Percentiles rank a stretch among this genome's conserved stretches.
phyloP scores from a whole-genome alignment of 345 rosid species.

The Heritiera littoralis region DNA sequence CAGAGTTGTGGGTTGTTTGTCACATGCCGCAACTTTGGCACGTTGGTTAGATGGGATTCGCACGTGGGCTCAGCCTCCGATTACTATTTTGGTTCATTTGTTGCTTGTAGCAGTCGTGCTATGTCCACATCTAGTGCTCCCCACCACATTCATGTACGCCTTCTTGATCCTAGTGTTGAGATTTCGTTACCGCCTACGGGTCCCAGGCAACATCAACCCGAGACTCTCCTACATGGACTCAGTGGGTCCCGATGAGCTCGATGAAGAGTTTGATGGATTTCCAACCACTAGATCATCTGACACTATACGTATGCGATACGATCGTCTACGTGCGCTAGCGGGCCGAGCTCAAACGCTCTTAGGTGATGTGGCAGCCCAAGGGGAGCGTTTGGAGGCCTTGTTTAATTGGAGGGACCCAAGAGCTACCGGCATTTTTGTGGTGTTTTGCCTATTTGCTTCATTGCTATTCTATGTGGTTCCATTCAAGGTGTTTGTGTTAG shows the following conservation, averaged over 20 bases:
- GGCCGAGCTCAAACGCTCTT: conserved; percentile 74
- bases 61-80: conserved; percentile 74
- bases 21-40: conserved; percentile 60
- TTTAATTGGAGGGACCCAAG: conserved; percentile 89
- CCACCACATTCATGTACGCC: conserved; percentile 84
- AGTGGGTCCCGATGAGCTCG: conserved; percentile 69
- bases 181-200: conserved; percentile 57
- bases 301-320: conserved; percentile 65
- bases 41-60: conserved; percentile 72
- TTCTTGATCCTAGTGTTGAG: conserved; percentile 57
- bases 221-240: conserved; percentile 65
- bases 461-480: conserved; percentile 71
- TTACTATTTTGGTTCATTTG: conserved; percentile 64
- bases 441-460: conserved; percentile 65
- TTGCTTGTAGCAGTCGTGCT: conserved; percentile 64
- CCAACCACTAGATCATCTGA: conserved; percentile 61
- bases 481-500: conserved; percentile 59
- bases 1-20: conserved; percentile 66
- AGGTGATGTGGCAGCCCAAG: conserved; percentile 88
- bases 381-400: conserved; percentile 78
- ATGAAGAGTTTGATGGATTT: conserved; percentile 86
- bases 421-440: conserved; percentile 75
- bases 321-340: conserved; percentile 76
- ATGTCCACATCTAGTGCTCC: conserved; percentile 77
- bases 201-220: conserved; percentile 58